Conservation (phyloP, 202 grass and related monocot species). For the Schoenoplectus tabernaemontani region DNA sequence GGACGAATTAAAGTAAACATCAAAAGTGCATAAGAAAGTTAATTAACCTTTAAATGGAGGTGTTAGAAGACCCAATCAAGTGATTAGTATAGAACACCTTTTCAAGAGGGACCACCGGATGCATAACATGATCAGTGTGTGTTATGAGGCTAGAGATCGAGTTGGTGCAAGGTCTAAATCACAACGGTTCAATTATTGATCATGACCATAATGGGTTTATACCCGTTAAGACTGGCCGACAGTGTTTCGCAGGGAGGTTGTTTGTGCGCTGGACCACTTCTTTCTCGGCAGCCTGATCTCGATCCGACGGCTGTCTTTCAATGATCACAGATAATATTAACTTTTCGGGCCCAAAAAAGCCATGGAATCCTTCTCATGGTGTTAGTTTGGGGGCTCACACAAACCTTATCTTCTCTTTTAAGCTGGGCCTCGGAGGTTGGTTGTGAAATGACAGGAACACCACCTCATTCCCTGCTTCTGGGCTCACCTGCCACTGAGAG, state of each 20-base stretch:
- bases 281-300: conserved; percentile 24
- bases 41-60: conserved; percentile 41
- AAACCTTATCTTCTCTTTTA: conserved; percentile 35
- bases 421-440: conserved; percentile 25
- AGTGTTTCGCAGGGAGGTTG: conserved; percentile 37
- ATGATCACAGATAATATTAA: conserved; percentile 21
- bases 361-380: conserved; percentile 25
- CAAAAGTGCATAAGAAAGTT: conserved; percentile 18
- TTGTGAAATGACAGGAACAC: conserved; percentile 27
- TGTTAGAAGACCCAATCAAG: conserved; percentile 20
- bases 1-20: conserved; percentile 6
- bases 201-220: conserved; percentile 34
- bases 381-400: conserved; percentile 34
- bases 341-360: conserved; percentile 9
- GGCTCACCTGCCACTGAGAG: conserved; percentile 24
- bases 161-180: conserved; percentile 84
- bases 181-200: conserved; percentile 85
- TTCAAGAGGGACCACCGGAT: conserved; percentile 19
- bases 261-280: conserved; percentile 28
- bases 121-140: conserved; percentile 62
- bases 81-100: conserved; percentile 25
- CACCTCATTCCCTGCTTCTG: background rate
- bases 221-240: conserved; percentile 44
- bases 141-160: conserved; percentile 48
- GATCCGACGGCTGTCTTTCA: conserved; percentile 31